phyloP scores from a whole-genome alignment of 73 alveolate species.

The Paraurostyla sp. region DNA sequence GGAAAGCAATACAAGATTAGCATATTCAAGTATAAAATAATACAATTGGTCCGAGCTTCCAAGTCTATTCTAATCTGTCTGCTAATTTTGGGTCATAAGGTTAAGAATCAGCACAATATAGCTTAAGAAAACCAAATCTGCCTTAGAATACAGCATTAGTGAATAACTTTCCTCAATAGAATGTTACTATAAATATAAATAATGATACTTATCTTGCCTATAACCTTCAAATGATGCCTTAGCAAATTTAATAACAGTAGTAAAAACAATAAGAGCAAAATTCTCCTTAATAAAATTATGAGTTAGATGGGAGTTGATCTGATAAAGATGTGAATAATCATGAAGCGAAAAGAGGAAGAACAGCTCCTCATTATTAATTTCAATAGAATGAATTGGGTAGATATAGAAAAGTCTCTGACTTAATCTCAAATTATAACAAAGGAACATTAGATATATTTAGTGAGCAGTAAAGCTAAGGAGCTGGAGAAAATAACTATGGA shows the following conservation, averaged over 20 bases:
- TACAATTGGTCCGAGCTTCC: slow-evolving; percentile 15
- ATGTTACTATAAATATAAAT: slow-evolving; percentile 47
- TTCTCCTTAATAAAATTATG: no score
- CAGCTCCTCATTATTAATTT: slow-evolving; percentile 17
- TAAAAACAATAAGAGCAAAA: background rate
- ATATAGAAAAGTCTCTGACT: slow-evolving; percentile 14
- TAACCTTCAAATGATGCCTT: background rate
- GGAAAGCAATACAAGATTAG: slow-evolving; percentile 18
- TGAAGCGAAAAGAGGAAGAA: slow-evolving; percentile 53
- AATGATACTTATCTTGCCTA: slow-evolving; percentile 46
- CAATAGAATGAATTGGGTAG: no score
- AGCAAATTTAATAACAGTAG: background rate
- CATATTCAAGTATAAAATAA: background rate
- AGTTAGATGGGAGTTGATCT: no score
- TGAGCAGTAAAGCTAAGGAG: background rate
- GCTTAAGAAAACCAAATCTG: slow-evolving; percentile 19
- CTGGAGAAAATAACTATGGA: slow-evolving; percentile 33
- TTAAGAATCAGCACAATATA: slow-evolving; percentile 7
- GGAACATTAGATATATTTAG: background rate
- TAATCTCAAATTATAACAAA: background rate
- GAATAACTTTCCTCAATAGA: slow-evolving; percentile 4
- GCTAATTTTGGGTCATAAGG: background rate
- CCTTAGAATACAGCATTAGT: background rate
- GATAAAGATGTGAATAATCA: no score
- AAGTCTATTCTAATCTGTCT: background rate